Percentiles rank a stretch among this genome's conserved stretches.
Conservation (phyloP, 2,329 filamentous ascomycete genomes). For the Cladosporium sphaerospermum region DNA sequence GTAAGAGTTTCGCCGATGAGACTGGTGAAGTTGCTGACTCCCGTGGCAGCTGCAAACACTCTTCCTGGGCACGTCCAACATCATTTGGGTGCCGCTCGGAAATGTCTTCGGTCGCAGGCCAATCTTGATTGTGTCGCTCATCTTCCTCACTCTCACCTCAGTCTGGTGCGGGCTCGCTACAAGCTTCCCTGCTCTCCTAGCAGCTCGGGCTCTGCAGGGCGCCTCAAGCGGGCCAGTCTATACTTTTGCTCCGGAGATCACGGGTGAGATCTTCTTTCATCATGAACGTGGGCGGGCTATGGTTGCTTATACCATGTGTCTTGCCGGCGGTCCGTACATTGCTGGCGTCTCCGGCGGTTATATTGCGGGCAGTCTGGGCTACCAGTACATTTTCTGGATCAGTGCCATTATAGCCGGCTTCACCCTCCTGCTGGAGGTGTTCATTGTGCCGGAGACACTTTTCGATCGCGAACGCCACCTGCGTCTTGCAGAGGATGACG, state of each 20-base stretch:
- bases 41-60: conserved; percentile 17
- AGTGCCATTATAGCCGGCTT: conserved; percentile 32
- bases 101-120: conserved; percentile 37
- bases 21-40: not conserved
- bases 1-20: conserved; percentile 13
- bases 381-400: conserved; percentile 38
- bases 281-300: conserved; percentile 37
- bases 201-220: conserved; percentile 34
- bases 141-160: conserved; percentile 30
- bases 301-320: conserved; percentile 19
- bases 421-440: conserved; percentile 28
- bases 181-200: conserved; percentile 32
- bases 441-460: conserved; percentile 37
- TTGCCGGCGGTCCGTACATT: conserved; percentile 3
- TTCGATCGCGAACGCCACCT: conserved; percentile 32
- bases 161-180: conserved; percentile 37
- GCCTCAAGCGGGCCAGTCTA: conserved; percentile 33
- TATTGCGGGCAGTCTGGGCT: conserved; percentile 32
- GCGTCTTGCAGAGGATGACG: conserved; percentile 15
- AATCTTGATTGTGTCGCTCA: conserved; percentile 31
- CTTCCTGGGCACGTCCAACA: conserved; percentile 34
- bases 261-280: conserved; percentile 39
- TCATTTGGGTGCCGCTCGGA: conserved; percentile 37
- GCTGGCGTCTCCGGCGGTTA: conserved; percentile 37
- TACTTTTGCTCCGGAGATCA: conserved; percentile 35